Percentiles rank a stretch among this genome's conserved stretches.
These are phyloP conservation scores for Trichoderma sp. DNA, from an alignment of 2,329 filamentous ascomycete species.

Conservation along the genomic window DNA sequence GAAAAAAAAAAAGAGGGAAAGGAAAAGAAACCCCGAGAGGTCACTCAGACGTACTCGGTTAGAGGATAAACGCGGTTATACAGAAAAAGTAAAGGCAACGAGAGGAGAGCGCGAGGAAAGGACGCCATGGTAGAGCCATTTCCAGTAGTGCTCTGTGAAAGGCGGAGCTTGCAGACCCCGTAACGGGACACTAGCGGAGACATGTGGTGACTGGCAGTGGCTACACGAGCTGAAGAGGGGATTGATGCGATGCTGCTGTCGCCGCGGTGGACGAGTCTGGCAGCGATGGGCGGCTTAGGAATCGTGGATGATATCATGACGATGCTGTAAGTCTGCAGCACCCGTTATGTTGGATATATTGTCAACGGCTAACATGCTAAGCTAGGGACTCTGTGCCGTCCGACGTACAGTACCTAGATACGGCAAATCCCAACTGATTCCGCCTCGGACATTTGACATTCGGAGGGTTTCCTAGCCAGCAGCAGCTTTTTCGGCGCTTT, in stretches of 20 bases:
- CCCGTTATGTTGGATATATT: background rate
- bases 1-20: background rate
- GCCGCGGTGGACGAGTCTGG: background rate
- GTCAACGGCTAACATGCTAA: too few species aligned
- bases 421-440: too few species aligned
- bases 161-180: background rate
- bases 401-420: too few species aligned
- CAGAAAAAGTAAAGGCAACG: conserved; percentile 3
- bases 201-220: background rate
- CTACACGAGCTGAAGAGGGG: background rate
- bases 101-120: background rate
- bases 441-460: too few species aligned
- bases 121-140: background rate
- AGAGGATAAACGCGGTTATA: conserved; percentile 1
- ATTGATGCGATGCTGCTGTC: background rate
- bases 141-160: background rate
- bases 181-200: conserved; percentile 12
- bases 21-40: background rate
- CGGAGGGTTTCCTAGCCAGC: too few species aligned
- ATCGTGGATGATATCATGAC: conserved; percentile 5
- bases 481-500: too few species aligned
- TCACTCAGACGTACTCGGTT: background rate
- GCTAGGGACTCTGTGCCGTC: too few species aligned
- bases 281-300: background rate
- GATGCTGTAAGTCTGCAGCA: background rate